Base-by-base conservation (phyloP, 495 filamentous ascomycete species). In the Aspergillus cristatus region DNA sequence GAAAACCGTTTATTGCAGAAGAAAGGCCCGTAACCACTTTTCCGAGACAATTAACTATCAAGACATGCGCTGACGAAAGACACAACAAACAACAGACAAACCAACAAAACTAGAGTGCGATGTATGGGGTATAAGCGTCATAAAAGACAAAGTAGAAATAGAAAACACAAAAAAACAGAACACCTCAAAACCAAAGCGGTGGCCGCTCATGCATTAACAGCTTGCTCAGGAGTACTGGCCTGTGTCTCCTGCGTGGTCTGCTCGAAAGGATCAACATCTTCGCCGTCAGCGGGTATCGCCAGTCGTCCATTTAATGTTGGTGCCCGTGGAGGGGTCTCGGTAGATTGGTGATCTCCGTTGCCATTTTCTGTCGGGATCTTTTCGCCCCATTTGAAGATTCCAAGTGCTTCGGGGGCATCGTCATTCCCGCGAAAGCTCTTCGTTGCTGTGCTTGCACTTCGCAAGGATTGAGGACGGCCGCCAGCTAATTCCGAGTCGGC, bases 381-480 rank as follows among this genome's bases (percentile, higher is more conserved):
- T 17, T 34, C 30, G n/a, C 24, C 43, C 14, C 34, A 13, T 22
- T 35, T 35, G 8, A 42, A 13, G 8, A 8, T 24, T 24, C 20
- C 20, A 24, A 24, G 8, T 4, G 20, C 20, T 8, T 24, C 20
- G 4, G 8, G 20, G 20, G 4, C 20, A 8, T 55, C 57, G 20
- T 62, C 63, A 8, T 43, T 35, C 20, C 37, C 51, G 15, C 42
- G 50, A 15, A 54, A 32, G 32, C 63, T 65, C 33, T 51, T 35
- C 1, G 67, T 62, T 3, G 54, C 53, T 1, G 59, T 69, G 47
- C 63, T 72, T 14, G 35, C 47, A 41, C 61, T 66, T 28, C 57
- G 49, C 8, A 59, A 28, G 12, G 67, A 71, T 3, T 50, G 55
- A 20, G 58, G 60, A 30, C 57, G 55, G 10, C 43, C 52, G 20